phyloP scores from a whole-genome alignment of 768 basidiomycete genomes.

The Boletus rex-veris region DNA sequence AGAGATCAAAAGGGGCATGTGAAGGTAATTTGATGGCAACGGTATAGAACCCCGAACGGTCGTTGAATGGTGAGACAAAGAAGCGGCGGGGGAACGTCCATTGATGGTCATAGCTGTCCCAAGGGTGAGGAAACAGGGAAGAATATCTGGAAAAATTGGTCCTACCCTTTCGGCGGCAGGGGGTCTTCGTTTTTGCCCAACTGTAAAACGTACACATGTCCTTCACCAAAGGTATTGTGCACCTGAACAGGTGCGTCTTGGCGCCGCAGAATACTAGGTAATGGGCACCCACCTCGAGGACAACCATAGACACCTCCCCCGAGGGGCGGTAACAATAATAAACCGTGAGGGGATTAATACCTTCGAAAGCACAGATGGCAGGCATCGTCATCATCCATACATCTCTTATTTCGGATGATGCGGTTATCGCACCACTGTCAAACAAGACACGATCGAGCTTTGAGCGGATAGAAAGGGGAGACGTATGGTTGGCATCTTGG shows the following conservation, averaged over 20 bases:
- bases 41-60: not conserved
- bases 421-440: not conserved
- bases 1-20: not conserved
- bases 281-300: not conserved
- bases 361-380: not conserved
- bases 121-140: not conserved
- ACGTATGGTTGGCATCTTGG: not conserved
- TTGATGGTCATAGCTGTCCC: not conserved
- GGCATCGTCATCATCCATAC: not conserved
- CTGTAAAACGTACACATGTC: not conserved
- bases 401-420: not conserved
- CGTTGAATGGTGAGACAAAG: not conserved
- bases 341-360: not conserved
- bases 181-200: not conserved
- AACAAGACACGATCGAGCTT: not conserved
- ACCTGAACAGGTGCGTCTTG: not conserved
- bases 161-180: not conserved
- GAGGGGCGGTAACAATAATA: not conserved
- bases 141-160: not conserved
- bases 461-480: not conserved
- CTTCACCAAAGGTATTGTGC: not conserved
- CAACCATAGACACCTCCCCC: not conserved
- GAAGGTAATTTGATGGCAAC: not conserved
- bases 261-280: too few species aligned
- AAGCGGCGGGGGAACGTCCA: not conserved